Evolutionary conservation across 2,329 filamentous ascomycete species (phyloP), one percentile per base, ranked within the genome.

Genomic region (Claviceps pusilla): DNA sequence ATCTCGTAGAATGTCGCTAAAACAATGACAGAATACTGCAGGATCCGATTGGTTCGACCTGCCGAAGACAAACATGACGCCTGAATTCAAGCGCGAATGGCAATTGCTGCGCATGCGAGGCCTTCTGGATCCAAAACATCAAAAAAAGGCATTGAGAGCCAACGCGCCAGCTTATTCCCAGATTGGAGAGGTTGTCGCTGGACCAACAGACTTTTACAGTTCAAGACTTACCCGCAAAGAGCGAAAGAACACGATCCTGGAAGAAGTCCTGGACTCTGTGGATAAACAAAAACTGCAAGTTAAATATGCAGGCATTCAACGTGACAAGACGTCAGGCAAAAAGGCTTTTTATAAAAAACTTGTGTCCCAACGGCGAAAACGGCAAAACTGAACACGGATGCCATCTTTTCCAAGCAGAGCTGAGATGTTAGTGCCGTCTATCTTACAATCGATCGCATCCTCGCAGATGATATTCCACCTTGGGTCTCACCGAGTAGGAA

Each of bases 81-180:
- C 89, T 9, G 83, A 94, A 64, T 75, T 96, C 57, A 95, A 90
- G 70, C 80, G 89, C 61, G 91, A 98, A 66, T 75, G 96, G 51
- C 89, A 96, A 69, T 75, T 97, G 11, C 74, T 98, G 56, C 84
- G 88, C 59, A 91, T 96, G 85, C 83, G 93, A 67, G 84, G 83
- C 54, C 84, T 95, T 24, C 76, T 97, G 28, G 91, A 97, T 60
- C 84, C 89, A 0, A 91, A 97, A 66, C 86, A 91, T 64, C 95
- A 95, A 75, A 94, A 91, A 68, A 97, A 96, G 69, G 84, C 91
- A 52, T 77, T 81, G 54, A 89, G 86, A 65, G 76, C 79, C 56
- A 64, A 57, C 43, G 61, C 65, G 10, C 93, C 93, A 1, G 82
- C 89, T 57, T 97, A 86, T 66, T 94, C 87, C 24, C 88, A 95